Conservation (phyloP, 352 stramenopile species). For the Phytophthora vignae region DNA sequence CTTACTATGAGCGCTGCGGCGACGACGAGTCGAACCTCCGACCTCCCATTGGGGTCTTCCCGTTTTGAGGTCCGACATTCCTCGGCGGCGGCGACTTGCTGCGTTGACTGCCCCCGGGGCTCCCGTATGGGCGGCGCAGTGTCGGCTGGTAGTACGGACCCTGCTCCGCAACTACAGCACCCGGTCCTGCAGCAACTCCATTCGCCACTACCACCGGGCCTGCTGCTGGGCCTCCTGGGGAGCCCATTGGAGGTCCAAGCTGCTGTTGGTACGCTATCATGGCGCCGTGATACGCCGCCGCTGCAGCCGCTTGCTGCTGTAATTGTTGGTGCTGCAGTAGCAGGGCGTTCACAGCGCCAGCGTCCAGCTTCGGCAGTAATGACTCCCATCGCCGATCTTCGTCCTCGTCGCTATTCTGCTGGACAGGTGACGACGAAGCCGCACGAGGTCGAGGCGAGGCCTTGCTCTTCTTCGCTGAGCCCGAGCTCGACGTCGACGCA, state of each 20-base stretch:
- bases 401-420: constrained; percentile 36
- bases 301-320: constrained; percentile 39
- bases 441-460: constrained; percentile 22
- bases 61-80: constrained; percentile 19
- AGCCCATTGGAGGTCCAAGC: constrained; percentile 13
- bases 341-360: constrained; percentile 33
- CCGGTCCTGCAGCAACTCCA: constrained; percentile 9
- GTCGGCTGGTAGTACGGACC: constrained; percentile 21
- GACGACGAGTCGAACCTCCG: constrained; percentile 24
- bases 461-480: constrained; percentile 30
- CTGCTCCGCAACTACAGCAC: constrained; percentile 12
- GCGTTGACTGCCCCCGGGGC: constrained; percentile 25
- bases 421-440: constrained; percentile 19
- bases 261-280: constrained; percentile 43
- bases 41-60: constrained; percentile 20
- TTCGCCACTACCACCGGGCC: constrained; percentile 19
- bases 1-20: constrained; percentile 33
- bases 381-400: constrained; percentile 48
- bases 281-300: constrained; percentile 36
- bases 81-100: constrained; percentile 37
- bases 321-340: constrained; percentile 46
- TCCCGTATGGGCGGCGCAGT: constrained; percentile 29
- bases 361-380: constrained; percentile 41
- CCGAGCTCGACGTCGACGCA: constrained; percentile 27
- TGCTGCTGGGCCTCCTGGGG: constrained; percentile 8